Conservation (phyloP, 2,329 filamentous ascomycete genomes). For the Passalora sequoiae region DNA sequence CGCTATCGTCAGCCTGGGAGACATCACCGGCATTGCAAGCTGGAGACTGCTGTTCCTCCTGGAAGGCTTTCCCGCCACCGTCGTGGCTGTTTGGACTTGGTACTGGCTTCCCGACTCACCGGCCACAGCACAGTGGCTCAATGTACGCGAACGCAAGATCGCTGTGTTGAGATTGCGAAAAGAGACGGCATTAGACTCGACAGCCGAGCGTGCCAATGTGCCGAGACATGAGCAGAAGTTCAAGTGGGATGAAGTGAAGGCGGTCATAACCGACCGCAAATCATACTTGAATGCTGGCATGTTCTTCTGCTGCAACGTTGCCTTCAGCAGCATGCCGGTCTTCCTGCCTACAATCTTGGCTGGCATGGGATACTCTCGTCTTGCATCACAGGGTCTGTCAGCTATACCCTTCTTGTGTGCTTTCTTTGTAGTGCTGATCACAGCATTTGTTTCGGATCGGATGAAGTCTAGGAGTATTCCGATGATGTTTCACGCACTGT, state of each 20-base stretch:
- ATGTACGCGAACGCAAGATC: slow-evolving; percentile 51
- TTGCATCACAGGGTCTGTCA: slow-evolving; percentile 69
- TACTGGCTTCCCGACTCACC: slow-evolving; percentile 71
- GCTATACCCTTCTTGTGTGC: slow-evolving; percentile 76
- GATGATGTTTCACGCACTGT: slow-evolving; percentile 63
- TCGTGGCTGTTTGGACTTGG: slow-evolving; percentile 71
- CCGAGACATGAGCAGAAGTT: slow-evolving; percentile 26
- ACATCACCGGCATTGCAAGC: slow-evolving; percentile 61
- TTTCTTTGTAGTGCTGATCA: slow-evolving; percentile 66
- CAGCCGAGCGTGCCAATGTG: background rate
- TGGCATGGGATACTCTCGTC: slow-evolving; percentile 64
- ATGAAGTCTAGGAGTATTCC: slow-evolving; percentile 58
- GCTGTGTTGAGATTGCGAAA: slow-evolving; percentile 62
- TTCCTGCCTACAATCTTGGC: slow-evolving; percentile 64
- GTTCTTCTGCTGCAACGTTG: slow-evolving; percentile 83
- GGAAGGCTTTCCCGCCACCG: slow-evolving; percentile 77
- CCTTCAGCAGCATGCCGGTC: slow-evolving; percentile 80
- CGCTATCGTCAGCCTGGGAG: slow-evolving; percentile 66
- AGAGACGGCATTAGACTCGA: slow-evolving; percentile 30
- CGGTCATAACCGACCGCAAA: slow-evolving; percentile 60
- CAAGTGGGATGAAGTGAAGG: slow-evolving; percentile 52
- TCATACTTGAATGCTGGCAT: slow-evolving; percentile 72
- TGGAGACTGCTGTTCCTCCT: slow-evolving; percentile 83
- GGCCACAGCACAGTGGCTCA: slow-evolving; percentile 40
- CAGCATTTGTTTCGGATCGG: slow-evolving; percentile 67